Percentiles rank a stretch among this genome's conserved stretches.
phyloP scores from a whole-genome alignment of 495 filamentous ascomycete genomes.

The Immersiella caudata region DNA sequence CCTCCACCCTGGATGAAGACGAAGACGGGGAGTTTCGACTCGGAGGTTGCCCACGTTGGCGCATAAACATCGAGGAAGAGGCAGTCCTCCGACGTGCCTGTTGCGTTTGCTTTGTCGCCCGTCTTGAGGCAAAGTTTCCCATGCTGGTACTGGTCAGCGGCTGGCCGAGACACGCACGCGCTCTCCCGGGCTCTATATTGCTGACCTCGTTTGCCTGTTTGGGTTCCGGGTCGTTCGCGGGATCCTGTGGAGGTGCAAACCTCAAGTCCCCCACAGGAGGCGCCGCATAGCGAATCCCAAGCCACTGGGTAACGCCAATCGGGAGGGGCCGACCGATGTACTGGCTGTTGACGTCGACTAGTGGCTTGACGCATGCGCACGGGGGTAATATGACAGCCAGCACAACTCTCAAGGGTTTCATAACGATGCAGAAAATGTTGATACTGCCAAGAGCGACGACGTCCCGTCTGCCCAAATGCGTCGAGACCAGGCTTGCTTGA shows the following conservation, averaged over 20 bases:
- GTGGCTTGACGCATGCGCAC: slow-evolving; percentile 10
- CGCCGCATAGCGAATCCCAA: slow-evolving; percentile 49
- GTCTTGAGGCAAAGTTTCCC: slow-evolving; percentile 56
- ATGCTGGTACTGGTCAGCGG: slow-evolving; percentile 26
- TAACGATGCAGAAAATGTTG: background rate
- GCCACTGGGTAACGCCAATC: slow-evolving; percentile 43
- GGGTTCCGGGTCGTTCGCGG: slow-evolving; percentile 25
- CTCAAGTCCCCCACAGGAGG: slow-evolving; percentile 42
- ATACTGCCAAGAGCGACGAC: background rate
- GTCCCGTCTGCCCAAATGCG: background rate
- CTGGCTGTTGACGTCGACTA: slow-evolving; percentile 43
- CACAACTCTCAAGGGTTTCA: background rate
- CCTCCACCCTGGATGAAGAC: slow-evolving; percentile 74
- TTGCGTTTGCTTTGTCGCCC: slow-evolving; percentile 33
- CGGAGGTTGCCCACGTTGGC: slow-evolving; percentile 53
- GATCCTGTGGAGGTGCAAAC: slow-evolving; percentile 42
- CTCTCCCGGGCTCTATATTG: background rate
- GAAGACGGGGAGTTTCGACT: slow-evolving; percentile 62
- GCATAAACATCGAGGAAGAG: slow-evolving; percentile 72
- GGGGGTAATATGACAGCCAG: background rate
- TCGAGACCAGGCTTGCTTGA: background rate
- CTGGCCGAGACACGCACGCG: too few species aligned
- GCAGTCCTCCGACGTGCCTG: slow-evolving; percentile 61
- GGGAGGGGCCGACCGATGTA: slow-evolving; percentile 37
- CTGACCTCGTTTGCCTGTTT: slow-evolving; percentile 38